Conservation (phyloP, 2,329 filamentous ascomycete species). For the Pseudocercospora musae region DNA sequence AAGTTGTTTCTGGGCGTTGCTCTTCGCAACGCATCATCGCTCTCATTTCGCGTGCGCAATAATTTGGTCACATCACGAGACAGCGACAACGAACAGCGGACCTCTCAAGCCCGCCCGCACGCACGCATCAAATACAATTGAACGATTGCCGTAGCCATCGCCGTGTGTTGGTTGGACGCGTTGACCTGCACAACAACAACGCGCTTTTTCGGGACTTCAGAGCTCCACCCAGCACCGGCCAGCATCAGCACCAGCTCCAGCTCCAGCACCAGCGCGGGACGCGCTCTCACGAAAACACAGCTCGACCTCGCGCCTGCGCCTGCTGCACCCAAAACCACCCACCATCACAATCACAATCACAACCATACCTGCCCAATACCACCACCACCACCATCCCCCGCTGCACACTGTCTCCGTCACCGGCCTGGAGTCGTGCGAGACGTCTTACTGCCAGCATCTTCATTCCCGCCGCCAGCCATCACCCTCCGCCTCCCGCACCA, state of each 20-base stretch:
- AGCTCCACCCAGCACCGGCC: neutral
- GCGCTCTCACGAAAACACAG: conserved; percentile 5
- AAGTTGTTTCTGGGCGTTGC: neutral
- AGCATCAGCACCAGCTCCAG: neutral
- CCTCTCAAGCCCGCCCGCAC: too few relatives aligned
- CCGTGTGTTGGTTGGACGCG: neutral
- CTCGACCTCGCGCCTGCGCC: conserved; percentile 3
- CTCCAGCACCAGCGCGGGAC: neutral
- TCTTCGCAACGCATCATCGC: neutral
- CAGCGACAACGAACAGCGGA: neutral
- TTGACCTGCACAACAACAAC: neutral
- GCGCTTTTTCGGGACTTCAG: neutral
- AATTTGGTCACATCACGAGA: neutral
- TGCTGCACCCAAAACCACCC: neutral
- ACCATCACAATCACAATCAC: neutral
- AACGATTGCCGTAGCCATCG: too few relatives aligned
- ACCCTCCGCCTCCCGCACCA: conserved; percentile 10
- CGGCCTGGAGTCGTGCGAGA: conserved; percentile 10
- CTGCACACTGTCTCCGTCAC: neutral
- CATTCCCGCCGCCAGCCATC: conserved; percentile 19
- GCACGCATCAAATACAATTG: neutral
- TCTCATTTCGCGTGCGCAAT: neutral
- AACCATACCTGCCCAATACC: neutral
- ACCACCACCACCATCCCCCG: neutral
- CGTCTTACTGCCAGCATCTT: conserved; percentile 17